Base-by-base conservation (phyloP, 768 basidiomycete genomes). In the Boletus fagicola region DNA sequence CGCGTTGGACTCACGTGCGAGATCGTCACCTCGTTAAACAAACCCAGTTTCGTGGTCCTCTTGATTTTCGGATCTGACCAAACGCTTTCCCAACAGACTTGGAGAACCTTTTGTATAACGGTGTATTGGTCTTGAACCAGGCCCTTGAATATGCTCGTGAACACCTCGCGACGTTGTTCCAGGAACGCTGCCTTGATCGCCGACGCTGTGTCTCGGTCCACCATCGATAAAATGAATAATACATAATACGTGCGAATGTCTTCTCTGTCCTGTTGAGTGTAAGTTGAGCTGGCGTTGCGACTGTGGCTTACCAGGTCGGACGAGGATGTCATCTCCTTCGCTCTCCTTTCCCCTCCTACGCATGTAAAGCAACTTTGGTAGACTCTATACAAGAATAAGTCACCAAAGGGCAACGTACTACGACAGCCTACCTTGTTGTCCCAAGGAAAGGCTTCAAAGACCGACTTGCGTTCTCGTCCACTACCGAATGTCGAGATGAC, bases 201-300 rank as follows among this genome's bases (percentile, higher is more conserved):
- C 12, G 80, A 69, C 1, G 78, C 60, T 3, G 76, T 77, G 26
- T 78, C 72, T 36, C 68, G 65, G 44, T 83, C 78, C 43, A 93
- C 72, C 67, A 93, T 89, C 0, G 89, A 88, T 15, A 92, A 77
- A 15, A 93, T 74, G 62, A 94, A 84, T 1, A 86, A 72, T 39
- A 92, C 68, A 49, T 87, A 91, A 5, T 88, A 76, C 0, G 90
- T 90, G 38, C 92, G 82, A 45, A 94, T 93, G 69, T 94, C 93
- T 88, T 64, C 43, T 31, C 53, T 45, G 54, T 57, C 50, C 15
- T 9, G 33, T 33, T 57, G 15, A 65, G 49, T 20, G 5, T 18
- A 42, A 51, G 20, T 38, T 30, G 22, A 43, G 24, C 7, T 26
- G 9, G 3, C 5, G 26, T 16, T 16, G 5, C 18, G 11, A 33